A percentile compares a stretch with the other conserved stretches of the same genome.
These are phyloP conservation scores for Lachnellula suecica DNA, from an alignment of 2,329 filamentous ascomycete species.

Conservation along the genomic window DNA sequence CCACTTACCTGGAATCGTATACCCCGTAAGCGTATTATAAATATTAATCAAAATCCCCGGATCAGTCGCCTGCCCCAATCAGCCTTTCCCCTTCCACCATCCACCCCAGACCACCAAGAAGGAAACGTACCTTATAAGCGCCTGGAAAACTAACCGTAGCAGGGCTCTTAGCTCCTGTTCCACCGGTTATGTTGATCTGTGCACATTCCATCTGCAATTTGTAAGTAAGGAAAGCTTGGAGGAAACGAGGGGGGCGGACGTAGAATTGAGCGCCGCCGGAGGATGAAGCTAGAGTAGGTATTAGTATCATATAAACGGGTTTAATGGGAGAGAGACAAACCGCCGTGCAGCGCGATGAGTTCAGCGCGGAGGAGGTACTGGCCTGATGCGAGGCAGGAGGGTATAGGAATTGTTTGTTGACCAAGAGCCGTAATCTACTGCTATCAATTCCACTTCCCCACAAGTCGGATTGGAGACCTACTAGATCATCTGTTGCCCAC, in stretches of 20 bases:
- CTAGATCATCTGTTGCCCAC: conserved; percentile 17
- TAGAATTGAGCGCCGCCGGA: conserved; percentile 46
- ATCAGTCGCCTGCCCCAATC: no score
- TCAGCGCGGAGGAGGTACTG: conserved; percentile 60
- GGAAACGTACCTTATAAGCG: conserved; percentile 21
- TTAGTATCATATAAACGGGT: neutral
- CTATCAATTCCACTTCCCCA: neutral
- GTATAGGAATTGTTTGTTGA: conserved; percentile 50
- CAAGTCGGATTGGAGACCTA: neutral
- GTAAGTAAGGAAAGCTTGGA: neutral
- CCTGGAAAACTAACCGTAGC: conserved; percentile 23
- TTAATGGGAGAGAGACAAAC: conserved; percentile 11
- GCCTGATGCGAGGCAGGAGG: conserved; percentile 49
- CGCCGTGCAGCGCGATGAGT: conserved; percentile 58
- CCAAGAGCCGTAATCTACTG: conserved; percentile 41
- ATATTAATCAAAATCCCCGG: no score
- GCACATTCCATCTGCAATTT: conserved; percentile 44
- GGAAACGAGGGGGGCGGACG: conserved; percentile 18
- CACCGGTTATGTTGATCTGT: conserved; percentile 44
- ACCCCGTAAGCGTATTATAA: no score
- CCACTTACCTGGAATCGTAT: no score
- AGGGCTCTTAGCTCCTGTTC: conserved; percentile 23
- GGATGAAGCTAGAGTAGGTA: conserved; percentile 33
- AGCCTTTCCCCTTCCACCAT: no score
- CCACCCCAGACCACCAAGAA: no score